phyloP scores from a whole-genome alignment of 78 protist genomes.

The Dictyostelium capitatum region DNA sequence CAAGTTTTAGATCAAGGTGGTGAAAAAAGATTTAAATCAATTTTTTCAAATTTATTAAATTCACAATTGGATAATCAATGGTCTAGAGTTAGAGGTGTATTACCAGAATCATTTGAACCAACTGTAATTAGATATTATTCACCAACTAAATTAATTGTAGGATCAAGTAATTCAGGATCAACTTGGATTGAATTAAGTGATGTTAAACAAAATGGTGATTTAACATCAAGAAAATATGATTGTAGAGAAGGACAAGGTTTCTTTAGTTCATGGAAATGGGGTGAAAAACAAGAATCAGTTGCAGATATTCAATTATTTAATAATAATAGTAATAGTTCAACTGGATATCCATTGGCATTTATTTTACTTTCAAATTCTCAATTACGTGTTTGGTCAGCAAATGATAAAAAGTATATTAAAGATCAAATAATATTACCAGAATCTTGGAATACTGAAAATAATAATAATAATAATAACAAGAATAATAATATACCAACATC shows the following conservation, averaged over 20 bases:
- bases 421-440: conserved; percentile 26
- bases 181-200: conserved; percentile 51
- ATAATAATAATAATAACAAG: background rate
- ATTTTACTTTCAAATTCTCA: conserved; percentile 9
- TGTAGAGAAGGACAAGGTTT: conserved; percentile 19
- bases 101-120: conserved; percentile 40
- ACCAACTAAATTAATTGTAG: background rate
- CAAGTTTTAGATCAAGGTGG: background rate
- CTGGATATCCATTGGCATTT: conserved; percentile 10
- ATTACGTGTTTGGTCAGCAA: conserved; percentile 34
- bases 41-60: conserved; percentile 26
- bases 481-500: background rate
- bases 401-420: background rate
- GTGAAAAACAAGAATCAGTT: conserved; percentile 19
- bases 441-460: background rate
- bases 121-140: conserved; percentile 8
- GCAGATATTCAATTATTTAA: conserved; percentile 19
- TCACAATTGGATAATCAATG: conserved; percentile 54
- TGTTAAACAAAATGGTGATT: conserved; percentile 26
- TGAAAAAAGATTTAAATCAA: background rate
- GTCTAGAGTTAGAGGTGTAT: conserved; percentile 23
- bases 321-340: background rate
- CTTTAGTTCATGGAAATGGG: conserved; percentile 27
- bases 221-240: background rate
- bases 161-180: conserved; percentile 33